Evolutionary conservation across 2,329 filamentous ascomycete genomes (phyloP), one percentile per base, ranked within the genome.

Genomic region (Exophiala bonariae): DNA sequence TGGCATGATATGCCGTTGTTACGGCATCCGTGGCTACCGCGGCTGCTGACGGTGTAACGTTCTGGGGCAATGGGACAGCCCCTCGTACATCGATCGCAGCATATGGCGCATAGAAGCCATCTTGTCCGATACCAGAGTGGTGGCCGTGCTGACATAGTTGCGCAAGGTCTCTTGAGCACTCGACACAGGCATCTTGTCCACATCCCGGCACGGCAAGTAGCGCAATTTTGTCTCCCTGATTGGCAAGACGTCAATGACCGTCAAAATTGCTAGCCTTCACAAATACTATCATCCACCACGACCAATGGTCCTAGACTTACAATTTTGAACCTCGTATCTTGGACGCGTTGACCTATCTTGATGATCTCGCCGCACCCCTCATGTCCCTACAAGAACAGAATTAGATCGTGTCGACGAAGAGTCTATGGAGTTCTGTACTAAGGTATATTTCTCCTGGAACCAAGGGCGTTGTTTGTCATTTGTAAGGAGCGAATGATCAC

Each of bases 121-220:
- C 66, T 39, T 72, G 68, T 0, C 71, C 71, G 16, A 74, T 71
- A 0, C 71, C 71, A 1, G 71, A 71, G 49, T 73, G 70, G 35
- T 67, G 65, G 0, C 68, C 48, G 3, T 11, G 16, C 18, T 18
- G 8, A 33, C 47, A 50, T 2, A 50, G 47, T 33, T 72, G 68
- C 3, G 62, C 47, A 1, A 74, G 50, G 30, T 69, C 66, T 1
- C 66, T 62, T 2, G 64, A 67, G 38, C 71, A 75, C 46, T 74
- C 69, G 0, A 62, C 41, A 52, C 68, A 72, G 16, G 55, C 53
- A 3, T 45, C 22, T 3, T 47, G 20, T 3, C 62, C 63, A 44
- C 69, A 71, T 8, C 67, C 63, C 4, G 35, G 40, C 5, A 44
- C 46, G 6, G 40, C 23, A 18, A 42, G n/a, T 3, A 36, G 14